Evolutionary conservation across 75 land plant species (phyloP).

Genomic region (Cupressus sempervirens): DNA sequence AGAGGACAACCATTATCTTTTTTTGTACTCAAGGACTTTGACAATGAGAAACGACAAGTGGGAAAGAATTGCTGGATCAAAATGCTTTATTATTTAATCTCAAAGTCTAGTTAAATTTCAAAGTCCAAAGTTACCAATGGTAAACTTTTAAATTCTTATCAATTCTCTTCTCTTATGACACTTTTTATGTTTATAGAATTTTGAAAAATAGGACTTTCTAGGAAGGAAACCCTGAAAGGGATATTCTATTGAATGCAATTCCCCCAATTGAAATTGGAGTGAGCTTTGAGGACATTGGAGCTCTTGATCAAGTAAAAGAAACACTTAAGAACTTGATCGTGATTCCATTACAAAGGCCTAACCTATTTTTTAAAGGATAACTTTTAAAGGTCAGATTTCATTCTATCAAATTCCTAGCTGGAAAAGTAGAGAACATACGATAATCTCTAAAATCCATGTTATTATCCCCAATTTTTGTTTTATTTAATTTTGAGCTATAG

Average conservation of each 20-base stretch:
- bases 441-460: too few species aligned
- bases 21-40: too few species aligned
- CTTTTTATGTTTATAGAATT: not conserved
- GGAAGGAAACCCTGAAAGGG: conserved; percentile 20
- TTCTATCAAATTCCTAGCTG: not conserved
- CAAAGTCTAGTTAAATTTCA: not conserved
- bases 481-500: too few species aligned
- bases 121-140: conserved; percentile 24
- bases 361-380: conserved; percentile 78
- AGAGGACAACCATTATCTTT: too few species aligned
- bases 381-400: conserved; percentile 51
- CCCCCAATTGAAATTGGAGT: too few species aligned
- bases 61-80: too few species aligned
- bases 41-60: too few species aligned
- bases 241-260: conserved; percentile 69
- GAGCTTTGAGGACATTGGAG: too few species aligned
- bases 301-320: too few species aligned
- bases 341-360: conserved; percentile 95
- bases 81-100: too few species aligned
- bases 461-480: too few species aligned
- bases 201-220: not conserved
- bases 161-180: not conserved
- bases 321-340: conserved; percentile 87
- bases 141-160: conserved; percentile 1
- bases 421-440: not conserved